Conservation (phyloP, 1,139 yeast genomes). For the Saccharomycopsis hybrid region DNA sequence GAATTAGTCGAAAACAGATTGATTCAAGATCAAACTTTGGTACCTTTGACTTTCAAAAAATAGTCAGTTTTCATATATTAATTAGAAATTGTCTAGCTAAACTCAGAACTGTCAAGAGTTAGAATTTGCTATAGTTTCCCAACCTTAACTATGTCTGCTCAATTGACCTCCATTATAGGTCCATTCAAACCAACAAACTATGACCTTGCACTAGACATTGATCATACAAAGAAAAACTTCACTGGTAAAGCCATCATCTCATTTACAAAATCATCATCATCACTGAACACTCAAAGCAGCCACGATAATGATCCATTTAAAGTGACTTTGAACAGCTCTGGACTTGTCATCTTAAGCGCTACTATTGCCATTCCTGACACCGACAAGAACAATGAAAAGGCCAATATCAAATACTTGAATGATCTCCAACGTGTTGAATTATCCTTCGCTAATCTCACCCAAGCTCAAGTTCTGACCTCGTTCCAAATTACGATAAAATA, state of each 20-base stretch:
- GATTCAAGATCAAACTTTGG: no score
- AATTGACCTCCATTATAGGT: conserved; percentile 1
- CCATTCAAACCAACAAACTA: background rate
- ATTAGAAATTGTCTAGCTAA: no score
- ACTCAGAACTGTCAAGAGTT: background rate
- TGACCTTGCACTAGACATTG: background rate
- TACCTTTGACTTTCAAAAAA: no score
- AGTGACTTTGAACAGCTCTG: conserved; percentile 38
- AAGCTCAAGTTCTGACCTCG: conserved; percentile 16
- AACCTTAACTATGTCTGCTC: background rate
- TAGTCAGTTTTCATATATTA: no score
- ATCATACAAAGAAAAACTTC: conserved; percentile 51
- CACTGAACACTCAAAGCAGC: background rate
- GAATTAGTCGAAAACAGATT: no score
- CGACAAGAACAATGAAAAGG: conserved; percentile 27
- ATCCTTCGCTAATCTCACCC: conserved; percentile 18
- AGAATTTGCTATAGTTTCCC: no score
- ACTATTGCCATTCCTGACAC: conserved; percentile 22
- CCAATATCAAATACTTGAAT: conserved; percentile 36
- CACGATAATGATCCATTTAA: background rate
- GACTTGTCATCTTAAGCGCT: conserved; percentile 34
- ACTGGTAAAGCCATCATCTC: conserved; percentile 38
- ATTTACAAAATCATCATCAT: background rate
- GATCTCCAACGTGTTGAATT: conserved; percentile 33
- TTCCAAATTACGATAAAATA: conserved; percentile 30